phyloP scores from a whole-genome alignment of 1,139 yeast species.

The Yamadazyma conglobata region DNA sequence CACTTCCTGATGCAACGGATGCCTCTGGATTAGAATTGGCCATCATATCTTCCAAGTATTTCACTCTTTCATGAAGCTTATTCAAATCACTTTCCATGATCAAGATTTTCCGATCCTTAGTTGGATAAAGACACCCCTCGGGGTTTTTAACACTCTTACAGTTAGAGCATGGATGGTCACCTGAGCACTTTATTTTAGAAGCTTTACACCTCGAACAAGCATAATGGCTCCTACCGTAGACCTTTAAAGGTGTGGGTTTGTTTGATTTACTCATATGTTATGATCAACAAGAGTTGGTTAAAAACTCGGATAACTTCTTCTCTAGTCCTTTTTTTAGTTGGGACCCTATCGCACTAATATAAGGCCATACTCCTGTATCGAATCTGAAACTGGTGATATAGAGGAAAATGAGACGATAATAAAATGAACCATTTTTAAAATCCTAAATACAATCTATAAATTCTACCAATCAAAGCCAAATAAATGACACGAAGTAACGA shows the following conservation, averaged over 20 bases:
- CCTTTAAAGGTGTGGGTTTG: conserved; percentile 40
- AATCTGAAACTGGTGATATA: too few relatives aligned
- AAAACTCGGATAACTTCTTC: too few relatives aligned
- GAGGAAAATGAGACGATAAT: too few relatives aligned
- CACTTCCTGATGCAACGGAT: not conserved
- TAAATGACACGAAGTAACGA: too few relatives aligned
- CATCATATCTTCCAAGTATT: conserved; percentile 25
- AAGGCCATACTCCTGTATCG: too few relatives aligned
- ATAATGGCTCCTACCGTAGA: conserved; percentile 40
- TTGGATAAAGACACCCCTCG: conserved; percentile 44
- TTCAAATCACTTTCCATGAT: conserved; percentile 50
- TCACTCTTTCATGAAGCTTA: conserved; percentile 39
- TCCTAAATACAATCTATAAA: not conserved
- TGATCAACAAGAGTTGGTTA: too few relatives aligned
- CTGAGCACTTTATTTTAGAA: conserved; percentile 41
- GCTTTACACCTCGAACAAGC: conserved; percentile 41
- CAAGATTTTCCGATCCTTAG: conserved; percentile 48
- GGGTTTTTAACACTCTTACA: conserved; percentile 33
- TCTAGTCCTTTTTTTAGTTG: too few relatives aligned
- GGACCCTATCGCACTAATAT: too few relatives aligned
- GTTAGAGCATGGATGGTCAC: conserved; percentile 42
- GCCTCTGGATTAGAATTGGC: conserved; percentile 1
- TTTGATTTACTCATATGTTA: conserved; percentile 7
- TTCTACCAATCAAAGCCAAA: too few relatives aligned
- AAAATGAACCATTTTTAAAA: not conserved